These are phyloP conservation scores for Balamuthia mandrillaris DNA, from an alignment of 208 protist species.

Conservation along the genomic window DNA sequence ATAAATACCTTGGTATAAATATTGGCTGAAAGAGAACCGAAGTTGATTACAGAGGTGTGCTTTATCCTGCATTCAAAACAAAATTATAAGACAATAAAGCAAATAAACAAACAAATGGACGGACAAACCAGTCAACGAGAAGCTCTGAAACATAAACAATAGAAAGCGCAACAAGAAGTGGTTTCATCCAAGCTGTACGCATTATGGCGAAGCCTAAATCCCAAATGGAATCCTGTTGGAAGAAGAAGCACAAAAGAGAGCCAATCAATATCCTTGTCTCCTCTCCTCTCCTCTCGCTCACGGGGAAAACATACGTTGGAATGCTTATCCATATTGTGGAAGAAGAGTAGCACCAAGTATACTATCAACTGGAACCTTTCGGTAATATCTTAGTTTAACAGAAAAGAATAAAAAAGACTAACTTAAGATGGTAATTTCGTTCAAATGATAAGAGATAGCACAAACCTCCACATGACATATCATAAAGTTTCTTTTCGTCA, in stretches of 20 bases:
- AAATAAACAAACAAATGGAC: too few species aligned
- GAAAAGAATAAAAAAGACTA: neutral
- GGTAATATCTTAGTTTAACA: neutral
- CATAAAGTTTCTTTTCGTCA: too few species aligned
- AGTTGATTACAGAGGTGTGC: conserved; percentile 7
- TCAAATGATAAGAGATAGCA: neutral
- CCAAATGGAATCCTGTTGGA: neutral
- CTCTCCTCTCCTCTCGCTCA: too few species aligned
- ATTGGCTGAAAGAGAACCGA: neutral
- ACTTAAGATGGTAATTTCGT: neutral
- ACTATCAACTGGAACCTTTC: conserved; percentile 4
- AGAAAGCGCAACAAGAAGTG: neutral
- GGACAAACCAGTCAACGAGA: neutral
- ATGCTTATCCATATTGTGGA: neutral
- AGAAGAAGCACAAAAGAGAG: neutral
- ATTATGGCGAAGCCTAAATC: neutral
- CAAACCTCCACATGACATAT: neutral
- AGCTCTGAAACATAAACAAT: neutral
- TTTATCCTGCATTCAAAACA: too few species aligned
- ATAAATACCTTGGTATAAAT: neutral
- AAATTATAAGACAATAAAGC: too few species aligned
- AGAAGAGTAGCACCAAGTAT: neutral
- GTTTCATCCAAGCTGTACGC: neutral
- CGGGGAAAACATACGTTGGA: neutral
- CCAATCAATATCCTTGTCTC: neutral